These are phyloP conservation scores for Geotrichum ghanense DNA, from an alignment of 805 yeast species.

Conservation along the genomic window DNA sequence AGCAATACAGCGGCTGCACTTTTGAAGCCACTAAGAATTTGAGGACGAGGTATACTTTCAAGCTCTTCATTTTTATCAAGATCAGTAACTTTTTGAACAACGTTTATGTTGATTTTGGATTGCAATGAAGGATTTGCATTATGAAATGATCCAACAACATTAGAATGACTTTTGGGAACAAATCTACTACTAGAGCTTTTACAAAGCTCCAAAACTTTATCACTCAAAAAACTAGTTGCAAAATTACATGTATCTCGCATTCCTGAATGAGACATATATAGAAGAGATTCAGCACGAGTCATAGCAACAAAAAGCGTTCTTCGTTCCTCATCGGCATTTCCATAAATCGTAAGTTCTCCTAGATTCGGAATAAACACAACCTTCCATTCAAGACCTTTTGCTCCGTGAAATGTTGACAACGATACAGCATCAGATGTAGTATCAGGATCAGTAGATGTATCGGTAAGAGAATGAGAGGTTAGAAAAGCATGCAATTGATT, in stretches of 20 bases:
- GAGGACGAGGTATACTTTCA: not conserved
- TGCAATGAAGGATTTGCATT: too few relatives aligned
- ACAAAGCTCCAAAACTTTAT: not conserved
- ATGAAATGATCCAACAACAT: not conserved
- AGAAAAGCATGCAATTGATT: constrained; percentile 11
- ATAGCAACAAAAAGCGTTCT: constrained; percentile 80
- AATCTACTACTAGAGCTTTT: not conserved
- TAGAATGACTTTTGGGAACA: not conserved
- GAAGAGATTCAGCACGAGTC: constrained; percentile 62
- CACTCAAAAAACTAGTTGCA: not conserved
- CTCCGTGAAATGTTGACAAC: constrained; percentile 79
- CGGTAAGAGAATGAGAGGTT: constrained; percentile 13
- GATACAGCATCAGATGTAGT: constrained; percentile 24
- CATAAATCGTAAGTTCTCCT: constrained; percentile 3
- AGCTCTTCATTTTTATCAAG: not conserved
- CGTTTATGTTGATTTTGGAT: not conserved
- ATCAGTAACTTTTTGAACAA: not conserved
- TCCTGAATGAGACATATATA: constrained; percentile 29
- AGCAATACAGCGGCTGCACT: not conserved
- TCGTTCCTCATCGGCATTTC: constrained; percentile 61
- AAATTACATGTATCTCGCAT: not conserved
- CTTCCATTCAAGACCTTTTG: constrained; percentile 96
- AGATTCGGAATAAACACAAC: constrained; percentile 69
- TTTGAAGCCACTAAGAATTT: not conserved
- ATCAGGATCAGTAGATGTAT: constrained; percentile 1